A percentile compares a stretch with the other conserved stretches of the same genome.
These are phyloP conservation scores for Pisolithus microcarpus DNA, from an alignment of 768 basidiomycete genomes.

Conservation along the genomic window DNA sequence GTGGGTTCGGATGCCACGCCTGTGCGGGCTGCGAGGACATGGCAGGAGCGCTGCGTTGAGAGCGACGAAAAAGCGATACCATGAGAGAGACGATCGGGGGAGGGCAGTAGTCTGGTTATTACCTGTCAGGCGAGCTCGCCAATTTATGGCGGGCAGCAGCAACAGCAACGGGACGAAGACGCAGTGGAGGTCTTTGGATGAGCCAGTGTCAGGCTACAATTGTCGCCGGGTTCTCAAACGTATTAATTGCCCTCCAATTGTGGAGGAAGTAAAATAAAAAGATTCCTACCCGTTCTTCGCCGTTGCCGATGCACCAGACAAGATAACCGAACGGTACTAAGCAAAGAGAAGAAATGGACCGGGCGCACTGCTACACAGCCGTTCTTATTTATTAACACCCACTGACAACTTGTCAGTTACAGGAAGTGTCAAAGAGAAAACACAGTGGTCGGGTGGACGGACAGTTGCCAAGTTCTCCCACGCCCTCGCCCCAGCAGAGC, in stretches of 20 bases:
- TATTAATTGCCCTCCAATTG: too few species aligned
- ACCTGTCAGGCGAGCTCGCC: neutral
- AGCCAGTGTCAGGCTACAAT: neutral
- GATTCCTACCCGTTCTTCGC: neutral
- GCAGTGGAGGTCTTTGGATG: neutral
- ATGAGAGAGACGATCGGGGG: constrained; percentile 8
- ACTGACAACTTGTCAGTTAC: too few species aligned
- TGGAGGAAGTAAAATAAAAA: neutral
- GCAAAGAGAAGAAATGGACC: too few species aligned
- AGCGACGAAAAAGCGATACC: neutral
- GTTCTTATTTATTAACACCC: too few species aligned
- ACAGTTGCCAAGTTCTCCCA: too few species aligned
- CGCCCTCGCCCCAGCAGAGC: too few species aligned
- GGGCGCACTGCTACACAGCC: too few species aligned
- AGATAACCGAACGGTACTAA: neutral
- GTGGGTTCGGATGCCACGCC: constrained; percentile 29
- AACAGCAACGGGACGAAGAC: neutral
- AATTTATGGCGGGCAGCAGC: neutral
- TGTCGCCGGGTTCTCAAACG: neutral
- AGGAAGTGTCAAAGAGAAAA: neutral
- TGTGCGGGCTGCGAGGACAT: constrained; percentile 21
- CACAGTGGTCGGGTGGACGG: too few species aligned
- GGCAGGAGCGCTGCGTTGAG: neutral
- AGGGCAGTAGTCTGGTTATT: neutral
- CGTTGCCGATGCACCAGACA: neutral